Evolutionary conservation across 2,329 filamentous ascomycete species (phyloP), one percentile per base, ranked within the genome.

Genomic region (Stemphylium vesicarium): DNA sequence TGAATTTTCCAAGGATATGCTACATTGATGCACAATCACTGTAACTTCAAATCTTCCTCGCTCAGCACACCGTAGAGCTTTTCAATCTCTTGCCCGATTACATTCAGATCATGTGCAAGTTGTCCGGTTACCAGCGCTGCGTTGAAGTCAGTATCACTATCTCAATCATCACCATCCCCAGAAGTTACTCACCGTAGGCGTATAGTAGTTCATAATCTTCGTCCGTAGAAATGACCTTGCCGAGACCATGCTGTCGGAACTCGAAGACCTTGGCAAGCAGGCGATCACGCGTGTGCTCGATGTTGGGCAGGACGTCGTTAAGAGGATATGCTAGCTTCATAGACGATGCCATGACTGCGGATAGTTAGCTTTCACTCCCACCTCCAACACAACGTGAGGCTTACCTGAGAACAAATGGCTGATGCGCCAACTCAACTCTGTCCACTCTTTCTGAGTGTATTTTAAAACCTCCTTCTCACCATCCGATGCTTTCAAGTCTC

Each of bases 311-410:
- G 11, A 90, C 91, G 70, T 97, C 92, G 32, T 90, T 94, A 54
- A 99, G 82, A 0, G 95, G 93, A 67, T 96, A 98, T 76, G 96
- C 93, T 8, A 98, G 83, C 81, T 96, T 96, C 78, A 98, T 87
- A 12, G 91, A 96, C 37, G 90, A 95, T 1, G 95, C 95, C 59
- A 99, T 85, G 5, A 98, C 95, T 74, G 45, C 13, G 6, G 22
- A 12, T 33, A 3, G 36, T 70, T 42, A 73, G 68, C 47, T 33
- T 20, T 32, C 10, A 39, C 9, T 10, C 11, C 12, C 7, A 16
- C 3, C 8, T 13, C 3, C 26, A 18, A 26, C 13, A 31, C 5
- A 22, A n/a, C n/a, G 55, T n/a, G 4, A 18, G 20, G 59, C 80
- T 63, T 71, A 82, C 82, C 82, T 15, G 84, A 85, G 62, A 88